Percentiles rank a stretch among this genome's conserved stretches.
Conservation (phyloP, 208 protist genomes). For the Leishmania turanica region DNA sequence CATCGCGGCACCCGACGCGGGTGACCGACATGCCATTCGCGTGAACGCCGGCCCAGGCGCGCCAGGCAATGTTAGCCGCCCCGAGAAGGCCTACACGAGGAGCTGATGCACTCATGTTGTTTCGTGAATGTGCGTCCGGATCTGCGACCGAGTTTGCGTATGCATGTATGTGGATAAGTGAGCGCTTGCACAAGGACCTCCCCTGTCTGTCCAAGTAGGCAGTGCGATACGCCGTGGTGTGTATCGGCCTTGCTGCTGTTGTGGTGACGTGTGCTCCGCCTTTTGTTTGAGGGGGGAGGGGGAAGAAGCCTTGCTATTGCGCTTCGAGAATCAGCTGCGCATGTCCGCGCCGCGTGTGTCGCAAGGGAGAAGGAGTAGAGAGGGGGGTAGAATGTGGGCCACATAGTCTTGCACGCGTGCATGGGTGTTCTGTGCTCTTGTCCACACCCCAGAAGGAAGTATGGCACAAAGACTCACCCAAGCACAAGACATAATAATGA, state of each 20-base stretch:
- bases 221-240: background rate
- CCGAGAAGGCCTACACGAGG: constrained; percentile 67
- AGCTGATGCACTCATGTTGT: constrained; percentile 11
- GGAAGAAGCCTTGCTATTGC: background rate
- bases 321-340: background rate
- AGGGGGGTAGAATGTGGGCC: background rate
- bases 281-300: background rate
- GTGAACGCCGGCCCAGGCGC: constrained; percentile 48
- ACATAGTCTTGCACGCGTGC: background rate
- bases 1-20: constrained; percentile 52
- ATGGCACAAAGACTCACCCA: background rate
- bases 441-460: background rate
- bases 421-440: background rate
- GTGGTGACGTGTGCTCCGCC: background rate
- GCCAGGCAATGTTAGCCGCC: constrained; percentile 45
- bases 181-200: background rate
- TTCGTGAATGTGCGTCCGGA: background rate
- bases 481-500: background rate
- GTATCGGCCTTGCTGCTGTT: background rate
- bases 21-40: constrained; percentile 40
- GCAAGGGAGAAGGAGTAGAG: background rate
- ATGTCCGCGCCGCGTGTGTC: background rate
- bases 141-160: background rate
- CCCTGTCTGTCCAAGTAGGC: background rate
- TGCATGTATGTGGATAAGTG: background rate